A percentile compares a stretch with the other conserved stretches of the same genome.
phyloP scores from a whole-genome alignment of 83 land plant genomes.

The Isoetes engelmannii region DNA sequence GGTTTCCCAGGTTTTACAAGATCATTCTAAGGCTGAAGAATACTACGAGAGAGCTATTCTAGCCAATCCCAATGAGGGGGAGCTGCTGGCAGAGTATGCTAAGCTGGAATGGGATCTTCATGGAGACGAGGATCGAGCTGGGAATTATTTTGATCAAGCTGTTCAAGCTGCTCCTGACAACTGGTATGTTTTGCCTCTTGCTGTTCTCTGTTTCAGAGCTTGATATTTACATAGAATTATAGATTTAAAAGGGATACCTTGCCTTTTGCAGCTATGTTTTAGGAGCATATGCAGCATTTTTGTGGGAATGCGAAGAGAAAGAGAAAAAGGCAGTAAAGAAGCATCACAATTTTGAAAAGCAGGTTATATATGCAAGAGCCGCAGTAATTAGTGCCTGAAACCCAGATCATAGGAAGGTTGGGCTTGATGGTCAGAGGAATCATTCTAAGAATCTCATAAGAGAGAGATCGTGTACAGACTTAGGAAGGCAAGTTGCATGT shows the following conservation, averaged over 20 bases:
- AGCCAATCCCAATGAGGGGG: conserved; percentile 20
- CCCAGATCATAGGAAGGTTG: too few species aligned
- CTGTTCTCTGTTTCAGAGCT: neutral
- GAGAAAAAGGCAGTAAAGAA: neutral
- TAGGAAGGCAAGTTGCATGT: too few species aligned
- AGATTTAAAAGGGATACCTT: neutral
- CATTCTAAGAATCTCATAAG: too few species aligned
- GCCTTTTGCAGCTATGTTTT: conserved; percentile 27
- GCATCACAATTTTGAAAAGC: too few species aligned
- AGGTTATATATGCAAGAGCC: too few species aligned
- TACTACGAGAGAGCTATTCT: conserved; percentile 23
- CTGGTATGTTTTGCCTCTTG: conserved; percentile 5
- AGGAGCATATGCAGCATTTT: conserved; percentile 23
- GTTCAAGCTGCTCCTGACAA: conserved; percentile 26
- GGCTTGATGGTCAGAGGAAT: too few species aligned
- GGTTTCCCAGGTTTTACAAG: neutral
- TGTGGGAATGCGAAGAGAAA: conserved; percentile 21
- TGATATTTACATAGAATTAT: neutral
- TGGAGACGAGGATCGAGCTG: conserved; percentile 14
- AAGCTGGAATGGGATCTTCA: conserved; percentile 18
- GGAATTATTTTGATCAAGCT: conserved; percentile 22
- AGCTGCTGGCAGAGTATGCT: conserved; percentile 20
- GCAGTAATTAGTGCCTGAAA: too few species aligned
- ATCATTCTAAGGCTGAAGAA: conserved; percentile 18
- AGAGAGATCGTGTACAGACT: too few species aligned